phyloP scores from a whole-genome alignment of 2,329 filamentous ascomycete species.

The Plectosphaerella plurivora region DNA sequence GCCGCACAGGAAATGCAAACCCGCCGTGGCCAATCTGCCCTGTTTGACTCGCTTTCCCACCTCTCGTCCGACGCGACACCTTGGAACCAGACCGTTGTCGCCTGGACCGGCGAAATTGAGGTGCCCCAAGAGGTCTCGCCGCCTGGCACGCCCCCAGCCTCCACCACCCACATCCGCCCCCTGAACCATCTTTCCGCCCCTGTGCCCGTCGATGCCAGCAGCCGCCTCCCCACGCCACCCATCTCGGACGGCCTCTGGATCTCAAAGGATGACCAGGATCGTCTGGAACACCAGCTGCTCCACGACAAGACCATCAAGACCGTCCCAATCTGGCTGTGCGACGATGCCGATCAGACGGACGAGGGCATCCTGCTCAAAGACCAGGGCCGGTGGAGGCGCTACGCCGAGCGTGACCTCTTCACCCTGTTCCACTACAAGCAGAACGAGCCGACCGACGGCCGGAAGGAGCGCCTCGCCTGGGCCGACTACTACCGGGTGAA shows the following conservation, averaged over 20 bases:
- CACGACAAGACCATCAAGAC: conserved; percentile 73
- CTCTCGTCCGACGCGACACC: conserved; percentile 77
- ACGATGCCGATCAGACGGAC: conserved; percentile 63
- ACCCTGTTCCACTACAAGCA: conserved; percentile 95
- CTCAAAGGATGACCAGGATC: conserved; percentile 62
- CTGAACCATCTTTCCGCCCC: conserved; percentile 76
- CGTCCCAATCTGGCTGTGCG: conserved; percentile 83
- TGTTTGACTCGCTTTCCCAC: conserved; percentile 87
- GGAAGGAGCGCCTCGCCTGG: conserved; percentile 79
- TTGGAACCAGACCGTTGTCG: conserved; percentile 90
- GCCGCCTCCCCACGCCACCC: conserved; percentile 51
- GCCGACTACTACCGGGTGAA: conserved; percentile 92
- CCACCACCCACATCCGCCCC: conserved; percentile 46
- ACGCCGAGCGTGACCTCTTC: conserved; percentile 88
- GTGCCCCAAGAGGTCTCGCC: conserved; percentile 40
- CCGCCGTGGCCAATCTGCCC: conserved; percentile 81
- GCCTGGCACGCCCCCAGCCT: conserved; percentile 42
- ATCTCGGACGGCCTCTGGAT: conserved; percentile 67
- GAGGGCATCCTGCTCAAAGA: conserved; percentile 74
- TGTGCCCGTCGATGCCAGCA: conserved; percentile 63
- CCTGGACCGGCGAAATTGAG: conserved; percentile 89
- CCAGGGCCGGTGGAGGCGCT: conserved; percentile 81
- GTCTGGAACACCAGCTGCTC: conserved; percentile 69
- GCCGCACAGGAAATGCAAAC: conserved; percentile 61
- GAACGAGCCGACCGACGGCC: conserved; percentile 82